phyloP scores from a whole-genome alignment of 176 grass and related monocot species.

The Stipa capillata region DNA sequence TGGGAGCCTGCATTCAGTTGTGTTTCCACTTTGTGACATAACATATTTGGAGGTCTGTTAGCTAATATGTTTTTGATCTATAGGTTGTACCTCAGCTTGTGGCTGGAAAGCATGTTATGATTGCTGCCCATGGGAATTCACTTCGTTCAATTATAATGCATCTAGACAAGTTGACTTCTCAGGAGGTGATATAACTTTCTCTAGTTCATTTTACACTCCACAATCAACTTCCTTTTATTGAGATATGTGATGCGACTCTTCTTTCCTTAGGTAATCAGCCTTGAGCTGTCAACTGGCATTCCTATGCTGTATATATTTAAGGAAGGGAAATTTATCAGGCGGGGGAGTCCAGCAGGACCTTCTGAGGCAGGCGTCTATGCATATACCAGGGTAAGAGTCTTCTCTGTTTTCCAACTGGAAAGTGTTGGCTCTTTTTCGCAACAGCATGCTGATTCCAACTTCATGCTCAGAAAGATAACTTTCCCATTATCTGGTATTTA shows the following conservation, averaged over 20 bases:
- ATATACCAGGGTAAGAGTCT: slow-evolving; percentile 79
- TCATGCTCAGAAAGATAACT: not conserved
- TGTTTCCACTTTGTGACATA: not conserved
- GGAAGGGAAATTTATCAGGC: slow-evolving; percentile 87
- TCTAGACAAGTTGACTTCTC: slow-evolving; percentile 88
- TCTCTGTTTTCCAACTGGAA: not conserved
- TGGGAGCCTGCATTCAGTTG: not conserved
- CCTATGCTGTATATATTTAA: slow-evolving; percentile 99
- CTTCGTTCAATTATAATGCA: slow-evolving; percentile 99
- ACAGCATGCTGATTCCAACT: no score
- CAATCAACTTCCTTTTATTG: not conserved
- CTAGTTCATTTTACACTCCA: not conserved
- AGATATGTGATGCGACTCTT: not conserved
- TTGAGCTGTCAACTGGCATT: slow-evolving; percentile 93
- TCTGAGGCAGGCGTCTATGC: slow-evolving; percentile 95
- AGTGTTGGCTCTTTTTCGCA: not conserved
- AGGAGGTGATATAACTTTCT: slow-evolving; percentile 67
- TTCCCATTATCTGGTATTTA: not conserved
- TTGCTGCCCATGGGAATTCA: slow-evolving; percentile 96
- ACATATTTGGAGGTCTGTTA: not conserved
- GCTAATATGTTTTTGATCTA: not conserved
- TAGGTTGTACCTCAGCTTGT: slow-evolving; percentile 47
- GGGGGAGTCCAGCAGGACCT: slow-evolving; percentile 74
- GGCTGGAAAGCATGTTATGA: slow-evolving; percentile 92
- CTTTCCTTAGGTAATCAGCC: slow-evolving; percentile 68